Evolutionary conservation across 2,329 filamentous ascomycete genomes (phyloP).

Genomic region (Aspergillus texensis): DNA sequence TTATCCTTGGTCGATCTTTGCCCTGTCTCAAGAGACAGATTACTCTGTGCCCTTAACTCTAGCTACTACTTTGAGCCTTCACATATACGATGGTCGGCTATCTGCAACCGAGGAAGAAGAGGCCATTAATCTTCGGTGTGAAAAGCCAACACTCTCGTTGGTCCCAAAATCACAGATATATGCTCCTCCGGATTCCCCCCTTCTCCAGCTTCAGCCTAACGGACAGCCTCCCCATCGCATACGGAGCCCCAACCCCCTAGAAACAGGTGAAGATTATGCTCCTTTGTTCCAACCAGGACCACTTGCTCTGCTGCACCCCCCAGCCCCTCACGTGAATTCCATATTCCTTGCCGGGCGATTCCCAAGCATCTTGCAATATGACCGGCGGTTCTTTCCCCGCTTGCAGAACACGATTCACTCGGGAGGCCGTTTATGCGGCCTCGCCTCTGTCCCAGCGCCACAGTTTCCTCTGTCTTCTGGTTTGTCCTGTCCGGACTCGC

Average conservation of each 20-base stretch:
- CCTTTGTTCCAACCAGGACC: conserved; percentile 79
- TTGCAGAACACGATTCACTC: conserved; percentile 80
- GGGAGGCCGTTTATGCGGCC: conserved; percentile 74
- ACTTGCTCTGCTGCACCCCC: conserved; percentile 78
- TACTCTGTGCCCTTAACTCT: conserved; percentile 74
- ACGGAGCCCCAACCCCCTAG: conserved; percentile 37
- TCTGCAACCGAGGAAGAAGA: conserved; percentile 38
- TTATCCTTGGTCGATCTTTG: conserved; percentile 82
- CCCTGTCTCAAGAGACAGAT: conserved; percentile 70
- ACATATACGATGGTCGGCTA: conserved; percentile 75
- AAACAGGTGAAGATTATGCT: conserved; percentile 58
- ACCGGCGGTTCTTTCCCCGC: conserved; percentile 79
- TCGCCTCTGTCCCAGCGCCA: conserved; percentile 65
- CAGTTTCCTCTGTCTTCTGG: conserved; percentile 49
- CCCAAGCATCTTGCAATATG: conserved; percentile 84
- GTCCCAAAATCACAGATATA: conserved; percentile 35
- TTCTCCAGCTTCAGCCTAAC: conserved; percentile 36
- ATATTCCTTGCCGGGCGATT: conserved; percentile 91
- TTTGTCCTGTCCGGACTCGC: conserved; percentile 52
- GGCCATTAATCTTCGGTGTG: conserved; percentile 38
- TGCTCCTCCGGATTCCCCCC: conserved; percentile 34
- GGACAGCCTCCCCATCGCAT: conserved; percentile 41
- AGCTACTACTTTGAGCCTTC: conserved; percentile 77
- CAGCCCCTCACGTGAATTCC: conserved; percentile 66
- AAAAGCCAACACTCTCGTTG: conserved; percentile 29